Conservation (phyloP, 1,284 basidiomycete genomes). For the Mrakiaceae sp. region DNA sequence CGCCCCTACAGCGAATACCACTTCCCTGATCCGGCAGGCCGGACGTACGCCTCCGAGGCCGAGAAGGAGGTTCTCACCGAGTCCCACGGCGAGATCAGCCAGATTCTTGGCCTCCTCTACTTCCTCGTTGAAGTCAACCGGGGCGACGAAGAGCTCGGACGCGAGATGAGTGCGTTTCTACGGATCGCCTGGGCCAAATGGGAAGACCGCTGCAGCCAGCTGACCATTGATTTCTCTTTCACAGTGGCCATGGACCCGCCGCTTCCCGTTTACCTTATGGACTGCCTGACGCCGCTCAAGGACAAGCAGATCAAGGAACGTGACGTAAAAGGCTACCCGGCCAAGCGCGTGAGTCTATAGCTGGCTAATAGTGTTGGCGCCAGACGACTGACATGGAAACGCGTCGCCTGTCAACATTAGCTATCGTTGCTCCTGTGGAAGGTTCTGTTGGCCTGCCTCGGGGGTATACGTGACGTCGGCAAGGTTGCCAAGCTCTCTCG, state of each 20-base stretch:
- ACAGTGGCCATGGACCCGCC: constrained; percentile 91
- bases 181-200: too few species aligned
- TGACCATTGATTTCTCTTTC: background rate
- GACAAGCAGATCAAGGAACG: constrained; percentile 87
- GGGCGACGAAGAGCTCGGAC: constrained; percentile 81
- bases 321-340: constrained; percentile 86
- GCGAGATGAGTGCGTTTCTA: constrained; percentile 71
- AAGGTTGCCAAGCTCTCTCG: constrained; percentile 76
- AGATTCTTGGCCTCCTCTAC: constrained; percentile 85
- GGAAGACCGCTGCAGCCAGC: too few species aligned
- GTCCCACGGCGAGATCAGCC: constrained; percentile 53
- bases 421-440: constrained; percentile 96
- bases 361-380: background rate
- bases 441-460: constrained; percentile 79
- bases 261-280: constrained; percentile 83
- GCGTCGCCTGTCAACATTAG: constrained; percentile 37
- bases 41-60: too few species aligned
- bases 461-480: constrained; percentile 74
- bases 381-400: background rate
- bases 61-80: too few species aligned
- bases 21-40: too few species aligned
- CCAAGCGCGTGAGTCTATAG: constrained; percentile 63
- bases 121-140: constrained; percentile 87
- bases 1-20: too few species aligned
- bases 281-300: constrained; percentile 72